Base-by-base conservation (phyloP, 2,329 filamentous ascomycete genomes). In the Gliomastix tumulicola region DNA sequence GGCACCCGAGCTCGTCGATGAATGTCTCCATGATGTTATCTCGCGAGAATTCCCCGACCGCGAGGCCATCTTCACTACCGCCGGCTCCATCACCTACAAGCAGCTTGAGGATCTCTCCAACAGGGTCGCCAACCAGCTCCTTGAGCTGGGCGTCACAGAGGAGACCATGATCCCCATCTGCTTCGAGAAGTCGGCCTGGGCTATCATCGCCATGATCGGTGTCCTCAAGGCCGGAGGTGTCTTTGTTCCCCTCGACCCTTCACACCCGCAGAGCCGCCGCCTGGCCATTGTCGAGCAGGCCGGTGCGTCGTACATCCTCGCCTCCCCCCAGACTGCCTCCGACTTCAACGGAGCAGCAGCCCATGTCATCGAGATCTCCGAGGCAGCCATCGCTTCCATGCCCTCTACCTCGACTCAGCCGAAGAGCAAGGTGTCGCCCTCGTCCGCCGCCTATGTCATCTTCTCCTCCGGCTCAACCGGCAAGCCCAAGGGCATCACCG, bases 171-270 rank as follows among this genome's bases (percentile, higher is more conserved):
- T 44, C 17, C 39, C 33, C 7, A 12, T 39, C 9, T 41, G 36
- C 25, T 39, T 41, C 15, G 33, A 44, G 21, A 39, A 39, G 23
- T 38, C 34, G 4, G 22, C 22, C 9, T 40, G 31, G 34, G 18
- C 35, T 5, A 23, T 30, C 19, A 21, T 42, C 9, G 31, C 30
- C n/a, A 32, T 37, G 30, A 7, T 42, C 7, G 38, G 15, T 27
- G 28, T 42, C 16, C 15, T 40, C 9, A 40, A 40, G 30, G 34
- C 41, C 10, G 41, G 41, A 6, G 34, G 21, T 16, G 32, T 27
- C 16, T 42, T 42, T 37, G 46, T 53, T 5, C 45, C 44, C 9
- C 38, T 53, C 11, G 67, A 71, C 36, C 65, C 65, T 0, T 62
- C 61, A 32, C 63, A 69, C 38, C 66, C 68, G 7, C 65, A 28